These are phyloP conservation scores for Copromyces sp. DNA, from an alignment of 495 filamentous ascomycete species.

Conservation along the genomic window DNA sequence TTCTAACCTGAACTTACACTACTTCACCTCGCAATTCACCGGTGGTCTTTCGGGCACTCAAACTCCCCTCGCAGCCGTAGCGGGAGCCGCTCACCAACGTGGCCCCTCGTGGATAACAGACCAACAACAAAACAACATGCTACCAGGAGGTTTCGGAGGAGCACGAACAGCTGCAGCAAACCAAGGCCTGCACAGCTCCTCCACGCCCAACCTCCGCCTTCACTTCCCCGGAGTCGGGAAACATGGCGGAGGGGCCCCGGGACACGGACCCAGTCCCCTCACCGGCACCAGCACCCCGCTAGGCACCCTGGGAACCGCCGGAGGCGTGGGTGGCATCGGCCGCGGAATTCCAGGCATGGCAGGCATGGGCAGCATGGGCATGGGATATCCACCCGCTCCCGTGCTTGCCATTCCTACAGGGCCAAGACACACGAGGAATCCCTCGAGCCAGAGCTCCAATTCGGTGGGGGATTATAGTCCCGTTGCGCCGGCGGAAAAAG, in stretches of 20 bases:
- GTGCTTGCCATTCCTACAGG: neutral
- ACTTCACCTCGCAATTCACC: slow-evolving; percentile 78
- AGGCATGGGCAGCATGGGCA: neutral
- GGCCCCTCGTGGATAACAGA: slow-evolving; percentile 31
- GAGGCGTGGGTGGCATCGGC: slow-evolving; percentile 2
- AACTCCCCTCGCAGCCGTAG: slow-evolving; percentile 79
- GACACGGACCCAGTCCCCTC: neutral
- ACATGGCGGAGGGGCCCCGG: neutral
- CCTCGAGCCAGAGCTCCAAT: slow-evolving; percentile 31
- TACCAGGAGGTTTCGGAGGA: neutral
- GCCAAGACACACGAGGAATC: slow-evolving; percentile 30
- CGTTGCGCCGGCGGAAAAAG: neutral
- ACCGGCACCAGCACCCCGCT: slow-evolving; percentile 6
- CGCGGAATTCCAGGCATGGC: neutral
- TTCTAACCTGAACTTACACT: slow-evolving; percentile 81
- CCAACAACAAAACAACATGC: slow-evolving; percentile 1
- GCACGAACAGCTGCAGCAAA: neutral
- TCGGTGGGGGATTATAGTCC: slow-evolving; percentile 29
- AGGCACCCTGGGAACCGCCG: neutral
- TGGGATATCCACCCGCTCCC: neutral
- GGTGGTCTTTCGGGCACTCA: slow-evolving; percentile 71
- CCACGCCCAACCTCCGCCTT: slow-evolving; percentile 13
- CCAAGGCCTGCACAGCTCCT: slow-evolving; percentile 17
- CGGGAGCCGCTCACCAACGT: slow-evolving; percentile 45
- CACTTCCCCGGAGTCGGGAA: neutral